Conservation (phyloP, 2,329 filamentous ascomycete genomes). For the Pseudocercospora fuligena region DNA sequence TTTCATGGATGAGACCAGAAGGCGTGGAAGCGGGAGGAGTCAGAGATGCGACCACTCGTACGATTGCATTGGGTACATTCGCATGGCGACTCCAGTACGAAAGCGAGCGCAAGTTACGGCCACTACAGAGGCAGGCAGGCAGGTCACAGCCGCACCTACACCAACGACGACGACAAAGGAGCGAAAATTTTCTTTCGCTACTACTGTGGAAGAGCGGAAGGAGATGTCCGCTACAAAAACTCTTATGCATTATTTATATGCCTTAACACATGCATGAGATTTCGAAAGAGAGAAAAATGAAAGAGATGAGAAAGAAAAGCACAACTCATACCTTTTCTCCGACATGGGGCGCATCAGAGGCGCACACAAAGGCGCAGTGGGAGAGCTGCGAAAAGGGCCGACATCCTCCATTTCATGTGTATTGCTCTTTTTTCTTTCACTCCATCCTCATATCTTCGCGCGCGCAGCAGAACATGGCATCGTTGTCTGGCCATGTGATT, state of each 20-base stretch:
- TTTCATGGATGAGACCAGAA: conserved; percentile 1
- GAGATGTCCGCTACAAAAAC: not conserved
- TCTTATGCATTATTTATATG: conserved; percentile 6
- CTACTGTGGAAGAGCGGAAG: not conserved
- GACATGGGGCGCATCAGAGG: not conserved
- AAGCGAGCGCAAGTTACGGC: conserved; percentile 11
- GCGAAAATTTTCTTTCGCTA: not conserved
- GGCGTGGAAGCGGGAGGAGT: not conserved
- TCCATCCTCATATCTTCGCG: not conserved
- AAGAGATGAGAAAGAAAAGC: not conserved
- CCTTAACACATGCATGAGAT: conserved; percentile 4
- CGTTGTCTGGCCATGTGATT: not conserved
- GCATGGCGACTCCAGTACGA: conserved; percentile 14
- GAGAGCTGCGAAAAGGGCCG: not conserved
- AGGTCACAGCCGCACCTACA: not conserved
- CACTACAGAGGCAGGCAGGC: conserved; percentile 7
- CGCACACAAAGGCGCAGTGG: not conserved
- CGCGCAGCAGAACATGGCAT: conserved; percentile 7
- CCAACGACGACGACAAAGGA: not conserved
- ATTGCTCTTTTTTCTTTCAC: not conserved
- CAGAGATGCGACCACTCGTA: conserved; percentile 12
- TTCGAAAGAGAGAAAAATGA: not conserved
- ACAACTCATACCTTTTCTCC: not conserved
- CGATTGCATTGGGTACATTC: conserved; percentile 19
- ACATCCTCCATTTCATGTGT: not conserved